Evolutionary conservation across 75 land plant genomes (phyloP), one percentile per base, ranked within the genome.

Genomic region (Cupressus sempervirens): DNA sequence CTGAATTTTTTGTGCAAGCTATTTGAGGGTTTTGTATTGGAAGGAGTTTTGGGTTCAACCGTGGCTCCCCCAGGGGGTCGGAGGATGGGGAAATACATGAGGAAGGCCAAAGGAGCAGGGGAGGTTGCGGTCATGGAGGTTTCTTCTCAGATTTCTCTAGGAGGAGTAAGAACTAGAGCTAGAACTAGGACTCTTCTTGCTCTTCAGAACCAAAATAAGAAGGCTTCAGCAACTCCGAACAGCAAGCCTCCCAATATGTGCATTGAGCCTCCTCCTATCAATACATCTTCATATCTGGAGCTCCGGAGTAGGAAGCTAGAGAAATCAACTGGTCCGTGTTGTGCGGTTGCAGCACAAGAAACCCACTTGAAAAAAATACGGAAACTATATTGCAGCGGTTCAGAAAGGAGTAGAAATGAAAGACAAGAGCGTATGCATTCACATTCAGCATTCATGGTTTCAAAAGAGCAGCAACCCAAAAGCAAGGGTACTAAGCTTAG

Each of bases 21-120:
- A n/a, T 79, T 79, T 79, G 48, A 30, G 74, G 35, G 67, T 20
- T 72, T 72, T 68, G 29, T 29, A 26, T 77, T 77, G 48, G 29
- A 11, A 45, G 46, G 12, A 43, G 30, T 45, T 45, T 43, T 79
- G 52, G 30, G 29, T 79, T 14, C 81, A 79, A 43, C 30, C 81
- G 81, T 79, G 81, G 81, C 81, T 79, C 45, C 81, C 81, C 46
- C 50, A 79, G 50, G 81, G 45, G 50, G 50, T 79, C n/a, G 50
- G 26, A 82, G 85, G 35, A 92, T 92, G 93, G 93, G 93, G 1
- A 90, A 91, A 70, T 92, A 92, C 86, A 91, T 91, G 82, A 83
- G 85, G 56, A 92, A 91, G 86, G 65, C 91, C 58, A 91, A 86
- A 81, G 30, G 84, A 32, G 32, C 85, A 4, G 93, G 86, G 7